Percentiles rank a stretch among this genome's conserved stretches.
Evolutionary conservation across 306 rosid genomes (phyloP).

Genomic region (Castanospermum australe): DNA sequence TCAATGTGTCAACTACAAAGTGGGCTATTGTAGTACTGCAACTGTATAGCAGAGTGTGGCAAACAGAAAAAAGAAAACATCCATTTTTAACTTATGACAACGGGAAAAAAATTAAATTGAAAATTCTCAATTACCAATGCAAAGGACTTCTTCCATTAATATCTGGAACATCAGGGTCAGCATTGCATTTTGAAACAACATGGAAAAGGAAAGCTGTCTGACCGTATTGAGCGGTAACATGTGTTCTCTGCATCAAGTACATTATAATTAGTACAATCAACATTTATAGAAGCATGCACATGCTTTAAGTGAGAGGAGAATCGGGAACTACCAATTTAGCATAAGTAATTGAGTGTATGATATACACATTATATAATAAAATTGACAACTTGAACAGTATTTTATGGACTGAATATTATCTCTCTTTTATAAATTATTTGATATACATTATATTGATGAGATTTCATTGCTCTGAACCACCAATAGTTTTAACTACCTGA

Average conservation of each 20-base stretch:
- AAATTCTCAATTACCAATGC: constrained; percentile 70
- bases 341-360: too few relatives aligned
- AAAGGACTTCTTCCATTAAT: constrained; percentile 93
- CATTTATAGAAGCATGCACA: background rate
- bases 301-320: background rate
- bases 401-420: background rate
- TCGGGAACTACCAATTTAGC: background rate
- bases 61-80: background rate
- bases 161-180: constrained; percentile 96
- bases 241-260: constrained; percentile 64
- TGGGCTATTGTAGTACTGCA: background rate
- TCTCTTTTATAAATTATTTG: background rate
- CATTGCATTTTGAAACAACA: constrained; percentile 93
- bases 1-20: background rate
- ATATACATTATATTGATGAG: background rate
- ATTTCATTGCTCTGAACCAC: background rate
- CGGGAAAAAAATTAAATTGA: background rate
- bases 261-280: constrained; percentile 13
- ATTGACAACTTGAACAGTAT: background rate
- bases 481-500: background rate
- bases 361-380: background rate
- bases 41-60: background rate
- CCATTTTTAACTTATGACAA: background rate
- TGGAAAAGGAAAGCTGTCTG: constrained; percentile 95
- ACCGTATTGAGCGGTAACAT: constrained; percentile 95